Percentiles rank a stretch among this genome's conserved stretches.
Conservation (phyloP, 2,329 filamentous ascomycete genomes). For the Pseudogymnoascus sp. region DNA sequence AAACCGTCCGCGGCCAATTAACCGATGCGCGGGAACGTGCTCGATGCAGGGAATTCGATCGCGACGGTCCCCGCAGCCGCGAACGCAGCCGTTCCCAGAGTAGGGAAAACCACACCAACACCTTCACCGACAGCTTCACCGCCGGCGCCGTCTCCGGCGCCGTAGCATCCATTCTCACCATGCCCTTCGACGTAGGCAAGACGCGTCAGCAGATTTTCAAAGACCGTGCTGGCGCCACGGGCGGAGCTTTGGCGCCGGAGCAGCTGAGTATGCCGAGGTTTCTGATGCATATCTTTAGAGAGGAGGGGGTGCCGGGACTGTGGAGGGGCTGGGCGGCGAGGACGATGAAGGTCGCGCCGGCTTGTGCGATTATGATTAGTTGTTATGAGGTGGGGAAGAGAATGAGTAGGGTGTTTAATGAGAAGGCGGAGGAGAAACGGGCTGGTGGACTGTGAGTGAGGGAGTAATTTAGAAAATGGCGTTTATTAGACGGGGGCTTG, state of each 20-base stretch:
- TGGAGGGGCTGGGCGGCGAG: slow-evolving; percentile 89
- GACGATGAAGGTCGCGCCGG: slow-evolving; percentile 88
- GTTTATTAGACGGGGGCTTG: not conserved
- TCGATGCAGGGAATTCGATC: slow-evolving; percentile 34
- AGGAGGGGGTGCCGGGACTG: slow-evolving; percentile 70
- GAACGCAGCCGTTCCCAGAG: slow-evolving; percentile 49
- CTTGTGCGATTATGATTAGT: slow-evolving; percentile 98
- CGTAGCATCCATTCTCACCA: slow-evolving; percentile 79
- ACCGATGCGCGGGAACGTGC: slow-evolving; percentile 56
- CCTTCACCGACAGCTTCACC: slow-evolving; percentile 81
- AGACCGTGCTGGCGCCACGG: slow-evolving; percentile 35
- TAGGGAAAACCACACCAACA: slow-evolving; percentile 62
- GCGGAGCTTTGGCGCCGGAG: slow-evolving; percentile 51
- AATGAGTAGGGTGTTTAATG: slow-evolving; percentile 69
- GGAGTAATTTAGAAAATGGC: not conserved
- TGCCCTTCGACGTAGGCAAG: slow-evolving; percentile 95
- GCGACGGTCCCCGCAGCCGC: slow-evolving; percentile 32
- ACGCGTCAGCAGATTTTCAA: slow-evolving; percentile 81
- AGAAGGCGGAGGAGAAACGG: slow-evolving; percentile 30
- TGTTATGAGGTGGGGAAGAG: slow-evolving; percentile 95
- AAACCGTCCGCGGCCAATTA: slow-evolving; percentile 64
- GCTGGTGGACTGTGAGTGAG: not conserved
- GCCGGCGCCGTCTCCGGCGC: slow-evolving; percentile 78
- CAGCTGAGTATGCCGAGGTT: slow-evolving; percentile 71
- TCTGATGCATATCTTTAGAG: slow-evolving; percentile 82